These are phyloP conservation scores for Leccinum truebloodii DNA, from an alignment of 768 basidiomycete species.

Conservation along the genomic window DNA sequence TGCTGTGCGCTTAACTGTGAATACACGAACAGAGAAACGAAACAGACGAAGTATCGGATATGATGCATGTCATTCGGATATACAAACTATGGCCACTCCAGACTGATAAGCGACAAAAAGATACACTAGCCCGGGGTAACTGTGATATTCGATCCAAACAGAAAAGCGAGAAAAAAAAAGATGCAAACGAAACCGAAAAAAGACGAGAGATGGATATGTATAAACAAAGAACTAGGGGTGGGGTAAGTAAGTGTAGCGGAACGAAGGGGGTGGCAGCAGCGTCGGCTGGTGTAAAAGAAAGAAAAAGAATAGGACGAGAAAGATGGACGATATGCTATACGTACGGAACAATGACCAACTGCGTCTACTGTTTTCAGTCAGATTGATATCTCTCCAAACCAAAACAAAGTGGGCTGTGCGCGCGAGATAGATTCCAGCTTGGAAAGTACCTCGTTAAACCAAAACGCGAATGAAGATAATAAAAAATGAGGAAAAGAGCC, in stretches of 20 bases:
- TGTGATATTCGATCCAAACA: conserved; percentile 12
- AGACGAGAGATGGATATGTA: background rate
- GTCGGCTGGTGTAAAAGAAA: background rate
- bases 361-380: conserved; percentile 7
- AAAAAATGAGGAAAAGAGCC: too few relatives aligned
- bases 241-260: background rate
- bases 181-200: background rate
- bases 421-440: conserved; percentile 5
- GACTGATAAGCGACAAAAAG: conserved; percentile 7
- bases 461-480: conserved; percentile 1
- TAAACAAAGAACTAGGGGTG: background rate
- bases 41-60: background rate
- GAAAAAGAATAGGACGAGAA: background rate
- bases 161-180: background rate
- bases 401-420: conserved; percentile 9
- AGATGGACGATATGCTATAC: conserved; percentile 20
- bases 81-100: background rate
- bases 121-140: conserved; percentile 20
- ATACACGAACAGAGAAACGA: background rate
- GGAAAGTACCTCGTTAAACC: conserved; percentile 12
- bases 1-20: background rate
- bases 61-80: conserved; percentile 5
- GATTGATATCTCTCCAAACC: conserved; percentile 8
- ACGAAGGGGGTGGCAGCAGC: conserved; percentile 14
- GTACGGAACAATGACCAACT: conserved; percentile 1